A percentile compares a stretch with the other conserved stretches of the same genome.
These are phyloP conservation scores for Vachellia pachyceras DNA, from an alignment of 306 rosid genomes.

Conservation along the genomic window DNA sequence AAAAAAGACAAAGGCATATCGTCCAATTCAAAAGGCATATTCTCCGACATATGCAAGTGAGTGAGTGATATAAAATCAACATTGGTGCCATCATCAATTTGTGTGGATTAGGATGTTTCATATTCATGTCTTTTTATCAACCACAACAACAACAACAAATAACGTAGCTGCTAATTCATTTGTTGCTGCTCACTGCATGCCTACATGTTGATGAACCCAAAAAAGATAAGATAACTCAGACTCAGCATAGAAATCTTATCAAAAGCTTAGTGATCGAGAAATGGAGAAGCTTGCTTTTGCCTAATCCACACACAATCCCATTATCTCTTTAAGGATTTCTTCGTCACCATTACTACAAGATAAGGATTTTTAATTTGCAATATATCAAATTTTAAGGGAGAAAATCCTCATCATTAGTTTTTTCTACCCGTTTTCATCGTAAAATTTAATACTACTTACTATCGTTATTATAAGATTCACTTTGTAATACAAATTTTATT, in stretches of 20 bases:
- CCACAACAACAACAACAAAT: neutral
- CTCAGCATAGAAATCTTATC: neutral
- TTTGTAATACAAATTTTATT: no score
- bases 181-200: neutral
- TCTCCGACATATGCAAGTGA: slow-evolving; percentile 53
- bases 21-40: slow-evolving; percentile 34
- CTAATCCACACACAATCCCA: slow-evolving; percentile 23
- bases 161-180: neutral
- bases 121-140: slow-evolving; percentile 3
- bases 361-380: neutral
- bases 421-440: neutral
- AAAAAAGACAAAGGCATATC: neutral
- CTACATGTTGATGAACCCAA: neutral
- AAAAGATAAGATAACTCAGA: slow-evolving; percentile 20
- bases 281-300: neutral
- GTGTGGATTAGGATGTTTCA: slow-evolving; percentile 30
- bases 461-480: no score
- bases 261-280: neutral
- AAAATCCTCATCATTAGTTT: neutral
- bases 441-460: no score
- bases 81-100: slow-evolving; percentile 35
- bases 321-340: neutral
- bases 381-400: neutral
- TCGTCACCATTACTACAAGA: neutral
- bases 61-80: slow-evolving; percentile 38